Evolutionary conservation across 2,329 filamentous ascomycete species (phyloP).

Genomic region (Fusarium irregulare): DNA sequence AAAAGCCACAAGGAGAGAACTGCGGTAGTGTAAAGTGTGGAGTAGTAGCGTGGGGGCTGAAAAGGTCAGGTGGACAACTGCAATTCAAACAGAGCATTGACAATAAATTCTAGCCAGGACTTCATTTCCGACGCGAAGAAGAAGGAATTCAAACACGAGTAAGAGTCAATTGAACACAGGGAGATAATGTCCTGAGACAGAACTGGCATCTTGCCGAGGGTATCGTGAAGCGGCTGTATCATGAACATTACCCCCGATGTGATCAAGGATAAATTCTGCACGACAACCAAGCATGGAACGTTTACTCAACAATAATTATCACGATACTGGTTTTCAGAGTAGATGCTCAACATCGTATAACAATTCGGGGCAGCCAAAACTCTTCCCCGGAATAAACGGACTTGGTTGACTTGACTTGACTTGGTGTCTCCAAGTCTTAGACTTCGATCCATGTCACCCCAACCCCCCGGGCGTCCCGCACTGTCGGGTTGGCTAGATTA

Average conservation of each 20-base stretch:
- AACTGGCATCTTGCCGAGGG: not conserved
- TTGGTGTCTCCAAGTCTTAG: constrained; percentile 1
- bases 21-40: constrained; percentile 35
- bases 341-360: not conserved
- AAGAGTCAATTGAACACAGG: not conserved
- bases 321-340: not conserved
- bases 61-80: constrained; percentile 35
- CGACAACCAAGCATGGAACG: not conserved
- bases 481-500: constrained; percentile 37
- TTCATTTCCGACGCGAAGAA: constrained; percentile 12
- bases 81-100: constrained; percentile 15
- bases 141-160: not conserved
- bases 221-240: not conserved
- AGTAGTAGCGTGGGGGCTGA: constrained; percentile 33
- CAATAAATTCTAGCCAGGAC: constrained; percentile 18
- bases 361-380: constrained; percentile 23
- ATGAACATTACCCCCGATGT: not conserved
- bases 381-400: constrained; percentile 34
- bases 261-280: not conserved
- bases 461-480: constrained; percentile 26
- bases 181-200: not conserved
- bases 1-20: constrained; percentile 13
- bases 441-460: constrained; percentile 24
- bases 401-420: constrained; percentile 15
- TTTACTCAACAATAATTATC: not conserved